Evolutionary conservation across 148 eudicot species (phyloP).

Genomic region (Fagopyrum tataricum): DNA sequence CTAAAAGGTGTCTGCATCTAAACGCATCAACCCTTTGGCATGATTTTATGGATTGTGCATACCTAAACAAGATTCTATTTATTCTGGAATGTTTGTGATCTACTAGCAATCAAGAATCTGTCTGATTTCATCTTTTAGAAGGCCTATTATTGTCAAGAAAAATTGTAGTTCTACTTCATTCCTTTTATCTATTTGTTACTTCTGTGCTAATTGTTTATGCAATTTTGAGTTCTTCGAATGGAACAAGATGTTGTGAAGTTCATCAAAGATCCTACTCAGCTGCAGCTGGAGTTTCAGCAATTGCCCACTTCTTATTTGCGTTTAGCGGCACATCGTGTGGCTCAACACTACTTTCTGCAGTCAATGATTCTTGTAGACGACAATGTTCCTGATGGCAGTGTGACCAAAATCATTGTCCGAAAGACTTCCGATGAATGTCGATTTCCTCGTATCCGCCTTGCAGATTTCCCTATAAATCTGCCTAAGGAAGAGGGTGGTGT

Average conservation of each 20-base stretch:
- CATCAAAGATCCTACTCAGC: conserved; percentile 60
- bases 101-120: too few species aligned
- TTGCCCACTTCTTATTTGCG: conserved; percentile 92
- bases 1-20: too few species aligned
- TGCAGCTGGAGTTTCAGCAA: conserved; percentile 88
- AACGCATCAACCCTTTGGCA: too few species aligned
- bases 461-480: conserved; percentile 76
- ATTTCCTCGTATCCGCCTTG: conserved; percentile 70
- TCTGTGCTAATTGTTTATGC: not conserved
- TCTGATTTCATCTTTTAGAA: too few species aligned
- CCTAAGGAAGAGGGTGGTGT: conserved; percentile 64
- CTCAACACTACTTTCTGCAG: conserved; percentile 90
- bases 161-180: not conserved
- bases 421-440: conserved; percentile 60
- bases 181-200: not conserved
- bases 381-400: conserved; percentile 76
- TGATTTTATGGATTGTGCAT: too few species aligned
- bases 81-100: too few species aligned
- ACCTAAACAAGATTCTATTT: too few species aligned
- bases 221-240: conserved; percentile 35
- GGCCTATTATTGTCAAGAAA: too few species aligned
- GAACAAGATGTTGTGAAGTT: conserved; percentile 91
- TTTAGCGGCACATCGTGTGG: conserved; percentile 95
- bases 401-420: conserved; percentile 81
- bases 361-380: conserved; percentile 83